Percentiles rank a stretch among this genome's conserved stretches.
These are phyloP conservation scores for Ustilago lituana DNA, from an alignment of 1,284 basidiomycete species.

Conservation along the genomic window DNA sequence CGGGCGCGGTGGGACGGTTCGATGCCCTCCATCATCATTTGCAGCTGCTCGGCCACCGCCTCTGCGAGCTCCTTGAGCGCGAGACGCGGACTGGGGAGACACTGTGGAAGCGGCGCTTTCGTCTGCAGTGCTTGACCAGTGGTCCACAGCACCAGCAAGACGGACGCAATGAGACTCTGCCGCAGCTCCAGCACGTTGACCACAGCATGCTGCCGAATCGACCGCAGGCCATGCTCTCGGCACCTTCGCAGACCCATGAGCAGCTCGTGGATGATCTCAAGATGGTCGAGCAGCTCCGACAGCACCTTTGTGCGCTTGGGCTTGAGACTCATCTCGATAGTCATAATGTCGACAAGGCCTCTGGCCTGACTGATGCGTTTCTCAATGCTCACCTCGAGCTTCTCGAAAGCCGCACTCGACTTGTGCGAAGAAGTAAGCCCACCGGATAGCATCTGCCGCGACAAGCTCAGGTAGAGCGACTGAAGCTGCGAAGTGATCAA, in stretches of 20 bases:
- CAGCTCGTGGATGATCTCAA: conserved; percentile 68
- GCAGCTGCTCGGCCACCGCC: conserved; percentile 46
- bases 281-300: conserved; percentile 67
- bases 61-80: conserved; percentile 60
- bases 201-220: conserved; percentile 68
- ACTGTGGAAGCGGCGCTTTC: conserved; percentile 69
- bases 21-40: conserved; percentile 12
- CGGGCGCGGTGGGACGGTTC: neutral
- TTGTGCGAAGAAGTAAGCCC: conserved; percentile 35
- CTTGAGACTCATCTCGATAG: conserved; percentile 69
- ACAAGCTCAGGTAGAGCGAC: conserved; percentile 55
- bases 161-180: conserved; percentile 68
- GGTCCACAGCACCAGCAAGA: conserved; percentile 70
- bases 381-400: conserved; percentile 61
- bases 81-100: conserved; percentile 68
- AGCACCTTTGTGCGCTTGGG: conserved; percentile 69
- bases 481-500: conserved; percentile 48
- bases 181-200: conserved; percentile 70
- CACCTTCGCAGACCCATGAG: conserved; percentile 68
- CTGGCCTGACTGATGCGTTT: conserved; percentile 65
- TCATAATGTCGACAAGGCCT: conserved; percentile 65
- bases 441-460: conserved; percentile 57
- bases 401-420: conserved; percentile 40
- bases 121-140: conserved; percentile 69
- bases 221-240: conserved; percentile 66